These are phyloP conservation scores for Mortierella sp. DNA, from an alignment of 371 early-diverging fungal species.

Conservation along the genomic window DNA sequence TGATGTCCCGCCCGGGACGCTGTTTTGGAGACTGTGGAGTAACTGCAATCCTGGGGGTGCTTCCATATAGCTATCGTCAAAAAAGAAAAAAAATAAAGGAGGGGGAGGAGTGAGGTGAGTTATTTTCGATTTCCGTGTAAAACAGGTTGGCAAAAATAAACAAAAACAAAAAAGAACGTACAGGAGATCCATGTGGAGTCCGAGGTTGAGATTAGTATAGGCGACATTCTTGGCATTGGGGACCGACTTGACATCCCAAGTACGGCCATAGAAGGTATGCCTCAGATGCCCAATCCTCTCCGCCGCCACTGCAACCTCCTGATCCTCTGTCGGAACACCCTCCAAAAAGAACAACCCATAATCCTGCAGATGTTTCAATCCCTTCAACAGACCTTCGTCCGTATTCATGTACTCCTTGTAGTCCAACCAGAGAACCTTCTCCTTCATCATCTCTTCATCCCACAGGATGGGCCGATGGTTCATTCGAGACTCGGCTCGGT, in stretches of 20 bases:
- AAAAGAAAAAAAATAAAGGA: neutral
- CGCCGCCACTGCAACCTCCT: conserved; percentile 70
- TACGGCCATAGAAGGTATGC: conserved; percentile 87
- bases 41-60: conserved; percentile 91
- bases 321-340: conserved; percentile 74
- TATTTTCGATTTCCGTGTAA: neutral
- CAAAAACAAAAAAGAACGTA: conserved; percentile 56
- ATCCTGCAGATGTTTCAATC: conserved; percentile 72
- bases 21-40: conserved; percentile 84
- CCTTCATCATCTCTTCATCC: conserved; percentile 60
- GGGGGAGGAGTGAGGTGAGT: neutral
- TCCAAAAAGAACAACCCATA: conserved; percentile 82
- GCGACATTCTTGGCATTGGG: conserved; percentile 90
- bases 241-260: conserved; percentile 87
- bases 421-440: conserved; percentile 65
- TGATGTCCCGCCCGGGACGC: conserved; percentile 83
- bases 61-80: conserved; percentile 75
- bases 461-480: conserved; percentile 63
- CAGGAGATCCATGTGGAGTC: conserved; percentile 95
- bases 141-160: neutral
- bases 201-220: conserved; percentile 86
- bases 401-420: conserved; percentile 78
- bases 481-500: conserved; percentile 33
- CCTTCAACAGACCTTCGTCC: conserved; percentile 65
- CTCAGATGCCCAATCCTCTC: conserved; percentile 81